phyloP scores from a whole-genome alignment of 2,329 filamentous ascomycete species.

The Aspergillus sp. region DNA sequence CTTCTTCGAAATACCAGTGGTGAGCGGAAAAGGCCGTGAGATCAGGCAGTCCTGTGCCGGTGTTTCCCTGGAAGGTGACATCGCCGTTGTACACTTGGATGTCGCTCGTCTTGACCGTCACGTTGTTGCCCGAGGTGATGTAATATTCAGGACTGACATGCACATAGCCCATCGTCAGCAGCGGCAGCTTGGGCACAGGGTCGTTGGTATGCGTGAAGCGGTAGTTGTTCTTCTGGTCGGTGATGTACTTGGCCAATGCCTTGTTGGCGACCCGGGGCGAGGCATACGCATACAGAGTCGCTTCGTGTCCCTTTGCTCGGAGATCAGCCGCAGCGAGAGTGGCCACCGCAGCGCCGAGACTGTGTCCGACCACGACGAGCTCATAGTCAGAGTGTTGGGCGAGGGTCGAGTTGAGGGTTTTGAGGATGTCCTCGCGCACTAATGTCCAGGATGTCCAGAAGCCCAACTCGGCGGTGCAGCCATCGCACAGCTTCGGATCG shows the following conservation, averaged over 20 bases:
- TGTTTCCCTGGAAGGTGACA: constrained; percentile 20
- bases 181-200: constrained; percentile 64
- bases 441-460: constrained; percentile 44
- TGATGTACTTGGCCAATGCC: constrained; percentile 51
- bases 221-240: constrained; percentile 49
- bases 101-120: constrained; percentile 13
- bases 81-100: constrained; percentile 17
- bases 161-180: constrained; percentile 55
- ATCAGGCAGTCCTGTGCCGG: constrained; percentile 15
- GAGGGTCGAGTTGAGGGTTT: constrained; percentile 23
- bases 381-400: constrained; percentile 28
- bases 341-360: constrained; percentile 62
- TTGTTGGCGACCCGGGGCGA: constrained; percentile 61
- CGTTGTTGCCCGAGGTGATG: constrained; percentile 35
- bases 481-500: constrained; percentile 37
- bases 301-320: constrained; percentile 42
- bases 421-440: constrained; percentile 30
- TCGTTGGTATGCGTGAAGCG: constrained; percentile 65
- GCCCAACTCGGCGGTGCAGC: constrained; percentile 39
- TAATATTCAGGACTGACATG: constrained; percentile 70
- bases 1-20: constrained; percentile 20
- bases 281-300: constrained; percentile 63
- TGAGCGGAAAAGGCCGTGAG: constrained; percentile 14
- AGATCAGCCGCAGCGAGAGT: constrained; percentile 57
- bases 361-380: constrained; percentile 56